Conservation (phyloP, 176 grass and related monocot genomes). For the Phoenix dactylifera region DNA sequence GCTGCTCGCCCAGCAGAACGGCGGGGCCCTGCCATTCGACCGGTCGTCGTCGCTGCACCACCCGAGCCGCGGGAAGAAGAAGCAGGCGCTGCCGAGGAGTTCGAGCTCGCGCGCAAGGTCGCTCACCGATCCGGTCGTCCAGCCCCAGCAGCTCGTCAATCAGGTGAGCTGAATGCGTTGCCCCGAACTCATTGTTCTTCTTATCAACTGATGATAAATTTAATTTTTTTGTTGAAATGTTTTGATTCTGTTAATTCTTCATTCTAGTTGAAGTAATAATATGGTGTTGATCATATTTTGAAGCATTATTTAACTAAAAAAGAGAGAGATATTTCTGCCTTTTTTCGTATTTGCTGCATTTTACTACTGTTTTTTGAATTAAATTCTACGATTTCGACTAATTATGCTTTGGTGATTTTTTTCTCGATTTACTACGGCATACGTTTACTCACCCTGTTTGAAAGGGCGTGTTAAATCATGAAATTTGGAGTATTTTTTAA, state of each 20-base stretch:
- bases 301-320: no score
- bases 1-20: conserved; percentile 48
- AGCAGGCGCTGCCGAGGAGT: conserved; percentile 55
- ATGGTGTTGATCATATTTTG: no score
- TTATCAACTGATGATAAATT: background rate
- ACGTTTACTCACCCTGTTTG: no score
- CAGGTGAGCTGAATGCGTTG: conserved; percentile 32
- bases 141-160: conserved; percentile 70
- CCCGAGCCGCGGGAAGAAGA: conserved; percentile 37
- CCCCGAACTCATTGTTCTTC: background rate
- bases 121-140: conserved; percentile 59
- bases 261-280: no score
- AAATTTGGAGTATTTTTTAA: no score
- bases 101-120: conserved; percentile 74
- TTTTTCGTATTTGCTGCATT: no score
- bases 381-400: no score
- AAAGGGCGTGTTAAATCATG: no score
- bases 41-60: conserved; percentile 67
- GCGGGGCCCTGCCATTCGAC: conserved; percentile 38
- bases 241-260: background rate
- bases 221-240: background rate
- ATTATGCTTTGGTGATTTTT: no score
- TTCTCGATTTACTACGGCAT: no score
- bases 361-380: no score
- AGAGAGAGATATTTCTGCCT: no score